Conservation (phyloP, 805 yeast species). For the Saccharomyces mikatae region DNA sequence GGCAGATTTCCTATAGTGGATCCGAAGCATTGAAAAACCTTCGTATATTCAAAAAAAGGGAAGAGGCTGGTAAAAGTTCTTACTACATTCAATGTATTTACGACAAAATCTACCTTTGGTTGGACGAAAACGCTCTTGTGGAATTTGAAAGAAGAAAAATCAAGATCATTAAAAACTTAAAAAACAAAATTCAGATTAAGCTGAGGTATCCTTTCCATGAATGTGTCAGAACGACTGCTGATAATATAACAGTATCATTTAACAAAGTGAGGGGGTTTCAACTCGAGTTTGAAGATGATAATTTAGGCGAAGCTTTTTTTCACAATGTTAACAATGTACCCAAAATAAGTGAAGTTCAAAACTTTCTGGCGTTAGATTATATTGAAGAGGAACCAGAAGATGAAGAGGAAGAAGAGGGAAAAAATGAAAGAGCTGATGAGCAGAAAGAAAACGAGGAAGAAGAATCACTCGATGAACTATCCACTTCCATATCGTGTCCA, state of each 20-base stretch:
- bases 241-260: conserved; percentile 1
- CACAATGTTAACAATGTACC: conserved; percentile 8
- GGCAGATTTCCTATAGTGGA: neutral
- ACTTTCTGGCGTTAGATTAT: conserved; percentile 20
- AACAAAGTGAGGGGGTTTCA: conserved; percentile 7
- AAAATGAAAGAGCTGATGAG: neutral
- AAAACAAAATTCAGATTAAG: conserved; percentile 9
- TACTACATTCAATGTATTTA: conserved; percentile 10
- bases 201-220: neutral
- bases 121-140: conserved; percentile 9
- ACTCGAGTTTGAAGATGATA: conserved; percentile 3
- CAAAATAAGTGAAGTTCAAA: conserved; percentile 29
- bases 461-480: neutral
- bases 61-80: conserved; percentile 2
- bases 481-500: conserved; percentile 1
- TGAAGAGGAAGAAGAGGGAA: conserved; percentile 3
- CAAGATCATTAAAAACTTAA: conserved; percentile 6
- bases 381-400: conserved; percentile 6
- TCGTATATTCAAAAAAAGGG: neutral
- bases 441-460: neutral
- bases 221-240: neutral
- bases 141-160: conserved; percentile 11
- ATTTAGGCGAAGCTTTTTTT: conserved; percentile 3
- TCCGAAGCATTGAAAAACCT: neutral
- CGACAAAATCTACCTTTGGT: conserved; percentile 15